These are phyloP conservation scores for Paramecium caudatum DNA, from an alignment of 73 alveolate species.

Conservation along the genomic window DNA sequence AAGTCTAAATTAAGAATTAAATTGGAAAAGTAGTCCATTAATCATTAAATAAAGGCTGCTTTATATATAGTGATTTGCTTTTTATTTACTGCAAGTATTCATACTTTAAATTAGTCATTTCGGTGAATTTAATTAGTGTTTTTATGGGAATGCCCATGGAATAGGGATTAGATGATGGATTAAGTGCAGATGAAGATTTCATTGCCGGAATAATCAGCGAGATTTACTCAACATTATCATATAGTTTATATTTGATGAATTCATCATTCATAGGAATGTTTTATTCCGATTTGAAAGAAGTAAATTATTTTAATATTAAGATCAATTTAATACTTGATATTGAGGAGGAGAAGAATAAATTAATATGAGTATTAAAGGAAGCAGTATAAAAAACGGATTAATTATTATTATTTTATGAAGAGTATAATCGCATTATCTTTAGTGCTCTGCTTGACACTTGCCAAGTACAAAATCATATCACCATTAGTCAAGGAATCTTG, in stretches of 20 bases:
- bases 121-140: constrained; percentile 35
- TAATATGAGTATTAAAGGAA: not conserved
- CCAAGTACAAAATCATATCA: not conserved
- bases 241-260: constrained; percentile 62
- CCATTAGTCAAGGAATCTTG: constrained; percentile 20
- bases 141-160: constrained; percentile 71
- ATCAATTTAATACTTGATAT: too few relatives aligned
- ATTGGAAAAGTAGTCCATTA: not conserved
- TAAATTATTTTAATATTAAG: too few relatives aligned
- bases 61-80: constrained; percentile 49
- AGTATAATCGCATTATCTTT: constrained; percentile 2
- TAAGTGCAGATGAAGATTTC: constrained; percentile 62
- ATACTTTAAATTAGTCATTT: constrained; percentile 21
- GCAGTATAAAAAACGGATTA: constrained; percentile 28
- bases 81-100: constrained; percentile 54
- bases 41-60: constrained; percentile 58
- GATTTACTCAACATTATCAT: constrained; percentile 54
- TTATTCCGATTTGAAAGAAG: constrained; percentile 40
- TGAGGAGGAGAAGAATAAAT: not conserved
- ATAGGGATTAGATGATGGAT: constrained; percentile 58
- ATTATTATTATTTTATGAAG: not conserved
- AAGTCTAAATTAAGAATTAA: not conserved
- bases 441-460: not conserved
- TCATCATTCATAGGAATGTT: constrained; percentile 59
- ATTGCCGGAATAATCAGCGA: constrained; percentile 50